These are phyloP conservation scores for Leptodontidium sp. DNA, from an alignment of 2,329 filamentous ascomycete genomes.

Conservation along the genomic window DNA sequence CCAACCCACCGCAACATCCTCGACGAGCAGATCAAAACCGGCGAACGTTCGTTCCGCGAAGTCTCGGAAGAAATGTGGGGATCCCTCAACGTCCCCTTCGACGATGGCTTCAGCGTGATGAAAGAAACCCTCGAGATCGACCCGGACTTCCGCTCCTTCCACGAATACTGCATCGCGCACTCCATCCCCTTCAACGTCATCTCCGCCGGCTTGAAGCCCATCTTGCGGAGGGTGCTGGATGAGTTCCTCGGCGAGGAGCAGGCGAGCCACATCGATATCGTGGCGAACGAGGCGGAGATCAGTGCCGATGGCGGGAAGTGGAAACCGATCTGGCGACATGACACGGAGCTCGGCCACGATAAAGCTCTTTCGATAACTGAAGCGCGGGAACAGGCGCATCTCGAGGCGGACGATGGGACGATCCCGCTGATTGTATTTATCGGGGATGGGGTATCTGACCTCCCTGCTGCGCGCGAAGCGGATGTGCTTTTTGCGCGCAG, in stretches of 20 bases:
- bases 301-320: constrained; percentile 64
- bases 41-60: constrained; percentile 72
- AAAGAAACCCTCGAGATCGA: constrained; percentile 69
- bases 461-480: constrained; percentile 70
- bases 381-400: constrained; percentile 61
- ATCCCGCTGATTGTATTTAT: constrained; percentile 75
- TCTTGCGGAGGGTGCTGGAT: constrained; percentile 68
- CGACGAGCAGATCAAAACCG: constrained; percentile 69
- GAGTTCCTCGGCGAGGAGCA: constrained; percentile 69
- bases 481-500: constrained; percentile 73
- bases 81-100: constrained; percentile 71
- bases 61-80: constrained; percentile 79
- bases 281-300: constrained; percentile 72
- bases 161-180: constrained; percentile 69
- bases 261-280: constrained; percentile 68
- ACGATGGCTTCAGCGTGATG: constrained; percentile 72
- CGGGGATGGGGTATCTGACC: constrained; percentile 73
- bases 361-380: constrained; percentile 71
- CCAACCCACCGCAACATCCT: constrained; percentile 61
- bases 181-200: constrained; percentile 75
- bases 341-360: constrained; percentile 71
- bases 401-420: constrained; percentile 65
- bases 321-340: constrained; percentile 73
- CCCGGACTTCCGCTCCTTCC: constrained; percentile 68
- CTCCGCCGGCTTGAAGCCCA: constrained; percentile 71